Percentiles rank a stretch among this genome's conserved stretches.
Conservation (phyloP, 192 early-diverging fungal genomes). For the Geosiphon pyriformis region DNA sequence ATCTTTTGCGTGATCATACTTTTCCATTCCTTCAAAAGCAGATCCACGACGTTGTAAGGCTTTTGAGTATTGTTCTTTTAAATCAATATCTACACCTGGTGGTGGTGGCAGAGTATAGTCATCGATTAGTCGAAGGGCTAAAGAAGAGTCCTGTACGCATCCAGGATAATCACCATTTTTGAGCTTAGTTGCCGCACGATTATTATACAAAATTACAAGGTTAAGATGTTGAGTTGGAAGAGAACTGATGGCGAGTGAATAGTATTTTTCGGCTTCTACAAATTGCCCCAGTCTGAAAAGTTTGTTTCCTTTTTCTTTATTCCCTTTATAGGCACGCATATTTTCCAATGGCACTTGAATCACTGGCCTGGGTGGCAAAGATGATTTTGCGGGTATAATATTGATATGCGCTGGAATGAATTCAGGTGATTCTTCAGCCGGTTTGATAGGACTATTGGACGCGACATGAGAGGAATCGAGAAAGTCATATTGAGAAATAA, state of each 20-base stretch:
- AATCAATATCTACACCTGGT: conserved; percentile 28
- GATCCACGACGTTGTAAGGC: conserved; percentile 68
- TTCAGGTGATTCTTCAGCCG: conserved; percentile 22
- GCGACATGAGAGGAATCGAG: not conserved
- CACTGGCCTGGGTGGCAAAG: conserved; percentile 32
- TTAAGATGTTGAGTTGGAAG: conserved; percentile 61
- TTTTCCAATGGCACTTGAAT: conserved; percentile 40
- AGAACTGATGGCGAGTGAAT: conserved; percentile 58
- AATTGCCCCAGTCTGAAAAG: conserved; percentile 88
- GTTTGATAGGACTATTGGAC: conserved; percentile 16
- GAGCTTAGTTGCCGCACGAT: conserved; percentile 72
- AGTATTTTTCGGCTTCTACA: conserved; percentile 67
- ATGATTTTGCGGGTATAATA: conserved; percentile 9
- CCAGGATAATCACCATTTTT: conserved; percentile 81
- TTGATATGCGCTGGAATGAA: not conserved
- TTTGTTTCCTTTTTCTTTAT: conserved; percentile 70
- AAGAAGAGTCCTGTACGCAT: conserved; percentile 65
- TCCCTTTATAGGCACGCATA: conserved; percentile 31
- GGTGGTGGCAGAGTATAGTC: conserved; percentile 23
- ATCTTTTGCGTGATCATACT: conserved; percentile 63
- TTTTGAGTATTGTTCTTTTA: conserved; percentile 66
- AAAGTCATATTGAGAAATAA: not conserved
- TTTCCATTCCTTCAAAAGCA: conserved; percentile 79
- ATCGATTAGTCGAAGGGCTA: conserved; percentile 31
- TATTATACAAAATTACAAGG: conserved; percentile 69